These are phyloP conservation scores for Naegleria lovaniensis DNA, from an alignment of 208 protist genomes.

Conservation along the genomic window DNA sequence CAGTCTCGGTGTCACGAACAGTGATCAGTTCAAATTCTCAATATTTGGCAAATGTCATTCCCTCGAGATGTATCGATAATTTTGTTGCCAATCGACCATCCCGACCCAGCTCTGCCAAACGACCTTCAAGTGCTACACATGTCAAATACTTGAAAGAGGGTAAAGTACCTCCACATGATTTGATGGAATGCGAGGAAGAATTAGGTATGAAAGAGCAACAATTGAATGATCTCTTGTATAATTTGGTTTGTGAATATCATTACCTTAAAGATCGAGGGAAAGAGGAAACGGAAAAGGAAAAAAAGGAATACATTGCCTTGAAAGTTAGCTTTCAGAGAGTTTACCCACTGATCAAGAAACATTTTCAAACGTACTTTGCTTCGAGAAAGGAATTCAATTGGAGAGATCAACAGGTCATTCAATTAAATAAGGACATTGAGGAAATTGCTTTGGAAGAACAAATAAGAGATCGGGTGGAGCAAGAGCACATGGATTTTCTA, in stretches of 20 bases:
- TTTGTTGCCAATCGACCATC: background rate
- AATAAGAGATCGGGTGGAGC: background rate
- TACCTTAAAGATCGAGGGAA: background rate
- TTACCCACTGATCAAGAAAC: background rate
- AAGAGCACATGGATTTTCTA: constrained; percentile 14
- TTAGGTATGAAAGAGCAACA: background rate
- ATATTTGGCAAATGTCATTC: background rate
- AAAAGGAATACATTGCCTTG: background rate
- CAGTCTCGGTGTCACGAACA: background rate
- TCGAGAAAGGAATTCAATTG: background rate
- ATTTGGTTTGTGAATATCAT: constrained; percentile 2
- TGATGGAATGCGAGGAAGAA: background rate
- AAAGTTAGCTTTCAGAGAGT: background rate
- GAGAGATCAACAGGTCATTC: background rate
- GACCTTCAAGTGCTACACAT: background rate
- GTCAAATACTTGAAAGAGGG: background rate
- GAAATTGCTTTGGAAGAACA: background rate
- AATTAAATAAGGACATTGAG: constrained; percentile 20
- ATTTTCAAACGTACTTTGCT: background rate
- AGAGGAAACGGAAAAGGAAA: background rate
- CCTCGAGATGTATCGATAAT: background rate
- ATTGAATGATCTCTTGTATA: background rate
- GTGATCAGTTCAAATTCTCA: background rate
- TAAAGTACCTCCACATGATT: background rate
- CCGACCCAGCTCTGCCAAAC: background rate